A percentile compares a stretch with the other conserved stretches of the same genome.
Conservation (phyloP, 169 alveolate genomes). For the Plasmodium ovale region DNA sequence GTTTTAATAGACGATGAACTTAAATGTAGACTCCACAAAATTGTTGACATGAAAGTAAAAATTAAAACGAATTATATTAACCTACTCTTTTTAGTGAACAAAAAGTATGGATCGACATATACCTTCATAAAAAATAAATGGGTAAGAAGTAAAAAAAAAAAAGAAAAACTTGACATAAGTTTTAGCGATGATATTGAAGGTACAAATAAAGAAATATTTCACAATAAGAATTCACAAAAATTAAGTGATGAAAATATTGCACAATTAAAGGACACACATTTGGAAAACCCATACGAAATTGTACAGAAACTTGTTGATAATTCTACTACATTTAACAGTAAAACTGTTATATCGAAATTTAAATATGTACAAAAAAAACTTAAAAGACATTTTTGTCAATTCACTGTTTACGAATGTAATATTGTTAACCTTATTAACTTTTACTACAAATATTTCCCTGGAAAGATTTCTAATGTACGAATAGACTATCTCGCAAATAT, state of each 20-base stretch:
- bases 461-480: slow-evolving; percentile 35
- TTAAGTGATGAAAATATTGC: slow-evolving; percentile 59
- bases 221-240: slow-evolving; percentile 48
- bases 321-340: slow-evolving; percentile 46
- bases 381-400: slow-evolving; percentile 67
- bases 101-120: slow-evolving; percentile 67
- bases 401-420: slow-evolving; percentile 61
- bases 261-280: slow-evolving; percentile 17
- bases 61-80: slow-evolving; percentile 46
- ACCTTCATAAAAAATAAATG: slow-evolving; percentile 56
- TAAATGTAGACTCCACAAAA: slow-evolving; percentile 40
- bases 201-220: slow-evolving; percentile 50
- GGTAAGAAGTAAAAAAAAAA: slow-evolving; percentile 41
- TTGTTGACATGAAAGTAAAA: slow-evolving; percentile 61
- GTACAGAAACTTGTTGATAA: slow-evolving; percentile 35
- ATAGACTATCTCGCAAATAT: slow-evolving; percentile 44
- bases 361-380: slow-evolving; percentile 59
- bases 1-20: slow-evolving; percentile 61
- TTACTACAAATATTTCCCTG: slow-evolving; percentile 64
- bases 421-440: slow-evolving; percentile 19
- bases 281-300: slow-evolving; percentile 63
- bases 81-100: slow-evolving; percentile 41
- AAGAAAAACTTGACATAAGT: slow-evolving; percentile 33
- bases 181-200: slow-evolving; percentile 26
- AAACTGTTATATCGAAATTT: slow-evolving; percentile 54